Evolutionary conservation across 2,329 filamentous ascomycete genomes (phyloP), one percentile per base, ranked within the genome.

Genomic region (Talaromyces verruculosus): DNA sequence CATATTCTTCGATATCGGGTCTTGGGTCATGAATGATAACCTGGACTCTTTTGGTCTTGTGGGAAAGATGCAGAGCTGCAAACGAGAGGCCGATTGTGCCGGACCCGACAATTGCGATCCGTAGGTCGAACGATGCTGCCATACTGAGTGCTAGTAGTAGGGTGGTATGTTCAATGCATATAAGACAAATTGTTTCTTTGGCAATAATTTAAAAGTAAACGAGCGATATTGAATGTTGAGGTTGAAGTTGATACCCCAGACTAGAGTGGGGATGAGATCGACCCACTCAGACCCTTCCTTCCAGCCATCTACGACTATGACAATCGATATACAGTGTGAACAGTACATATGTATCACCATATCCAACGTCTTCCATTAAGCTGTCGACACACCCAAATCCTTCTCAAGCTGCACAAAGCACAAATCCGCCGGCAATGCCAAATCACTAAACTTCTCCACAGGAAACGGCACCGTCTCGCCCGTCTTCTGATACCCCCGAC

Each of bases 81-180:
- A 86, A 85, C 7, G 84, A 84, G 47, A 87, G 79, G 35, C 85
- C 85, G 43, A 87, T 87, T 22, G 79, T 80, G n/a, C 79, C 78
- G 5, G 78, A 68, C 5, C 79, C 78, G 57, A 80, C 74, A 22
- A 81, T 68, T 19, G 80, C 73, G 63, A 81, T 76, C 19, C 61
- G 63, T 2, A 63, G 35, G n/a, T 67, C 43, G 30, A 53, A 63
- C 1, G 22, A 5, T 8, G 33, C 22, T 15, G 51, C 33, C 49
- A 59, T 60, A n/a, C 5, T 37, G 15, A 37, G 28, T 10, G 35
- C 30, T 22, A 7, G 7, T 35, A 53, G 19, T n/a, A 2, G 28
- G 10, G 17, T 19, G 15, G 2, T 53, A 33, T 33, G 15, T 19
- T 30, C 6, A 30, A n/a, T 51, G 6, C 1, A 51, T 49, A 6